phyloP scores from a whole-genome alignment of 176 grass and related monocot genomes.

The Elaeis guineensis region DNA sequence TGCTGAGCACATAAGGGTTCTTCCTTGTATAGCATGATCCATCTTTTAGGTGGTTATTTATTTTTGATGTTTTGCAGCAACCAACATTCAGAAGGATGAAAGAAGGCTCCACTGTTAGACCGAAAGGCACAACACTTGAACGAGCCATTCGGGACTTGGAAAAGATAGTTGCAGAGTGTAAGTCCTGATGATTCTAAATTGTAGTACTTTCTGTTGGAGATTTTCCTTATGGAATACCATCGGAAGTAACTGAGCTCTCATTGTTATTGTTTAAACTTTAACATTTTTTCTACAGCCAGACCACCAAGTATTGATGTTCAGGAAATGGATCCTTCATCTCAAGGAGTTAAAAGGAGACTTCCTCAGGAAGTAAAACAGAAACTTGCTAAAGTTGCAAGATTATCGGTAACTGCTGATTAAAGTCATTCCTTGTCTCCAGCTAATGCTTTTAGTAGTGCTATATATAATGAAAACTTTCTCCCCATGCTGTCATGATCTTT shows the following conservation, averaged over 20 bases:
- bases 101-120: constrained; percentile 72
- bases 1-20: too few species aligned
- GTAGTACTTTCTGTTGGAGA: constrained; percentile 10
- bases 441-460: background rate
- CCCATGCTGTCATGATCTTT: too few species aligned
- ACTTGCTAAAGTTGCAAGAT: constrained; percentile 95
- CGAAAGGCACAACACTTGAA: constrained; percentile 92
- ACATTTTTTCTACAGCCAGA: constrained; percentile 48
- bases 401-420: constrained; percentile 61
- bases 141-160: constrained; percentile 87
- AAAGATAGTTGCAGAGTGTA: constrained; percentile 82
- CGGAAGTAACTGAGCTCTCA: constrained; percentile 23
- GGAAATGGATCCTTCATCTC: constrained; percentile 65
- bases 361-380: constrained; percentile 89
- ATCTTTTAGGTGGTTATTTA: background rate
- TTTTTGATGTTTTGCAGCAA: constrained; percentile 39
- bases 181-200: constrained; percentile 24
- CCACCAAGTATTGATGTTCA: constrained; percentile 64
- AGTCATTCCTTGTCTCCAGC: constrained; percentile 10
- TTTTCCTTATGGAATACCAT: constrained; percentile 4
- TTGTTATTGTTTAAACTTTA: constrained; percentile 11
- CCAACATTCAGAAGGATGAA: constrained; percentile 29
- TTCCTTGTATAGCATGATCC: too few species aligned
- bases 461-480: too few species aligned
- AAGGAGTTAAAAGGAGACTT: constrained; percentile 79